Evolutionary conservation across 2,329 filamentous ascomycete genomes (phyloP), one percentile per base, ranked within the genome.

Genomic region (Nemania sp.): DNA sequence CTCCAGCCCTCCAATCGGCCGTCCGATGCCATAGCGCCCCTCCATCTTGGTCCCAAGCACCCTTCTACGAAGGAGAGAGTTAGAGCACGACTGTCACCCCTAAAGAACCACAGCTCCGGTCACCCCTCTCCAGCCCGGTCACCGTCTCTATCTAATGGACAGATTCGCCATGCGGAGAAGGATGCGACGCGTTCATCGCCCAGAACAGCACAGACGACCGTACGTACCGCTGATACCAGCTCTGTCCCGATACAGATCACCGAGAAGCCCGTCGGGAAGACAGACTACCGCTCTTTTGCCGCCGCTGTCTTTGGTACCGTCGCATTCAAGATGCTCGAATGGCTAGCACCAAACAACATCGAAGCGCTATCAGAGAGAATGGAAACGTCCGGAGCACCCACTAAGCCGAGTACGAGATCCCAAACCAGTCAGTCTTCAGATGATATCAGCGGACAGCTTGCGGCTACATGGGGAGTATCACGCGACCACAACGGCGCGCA

Each of bases 281-380:
- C 80, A 55, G 82, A 85, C 57, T 78, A 84, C 60, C 75, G 82
- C 5, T 84, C 82, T 0, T 83, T 85, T 63, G 79, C 82, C 6
- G 81, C 81, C 6, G 85, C 85, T 58, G 73, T 86, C 6, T 87
- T 88, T 62, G 83, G 79, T 6, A 86, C 84, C 0, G 80, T 81
- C 9, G 80, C 86, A 9, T 84, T 88, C 68, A 86, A 84, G 63
- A 88, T 88, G 83, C 64, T 88, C 3, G 85, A 88, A 66, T 88
- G 84, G 84, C 71, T 88, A n/a, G 84, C 83, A 1, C 83, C 83
- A 0, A 76, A 76, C 49, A 79, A 76, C n/a, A 66, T 84, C 3
- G 75, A 77, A 17, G 72, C 74, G 8, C 77, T 84, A 70, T 72
- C 75, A 1, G 64, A 73, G 14, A 75, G 72, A 45, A 67, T 73